Evolutionary conservation across 2,329 filamentous ascomycete species (phyloP), one percentile per base, ranked within the genome.

Genomic region (Venturia oleaginea): DNA sequence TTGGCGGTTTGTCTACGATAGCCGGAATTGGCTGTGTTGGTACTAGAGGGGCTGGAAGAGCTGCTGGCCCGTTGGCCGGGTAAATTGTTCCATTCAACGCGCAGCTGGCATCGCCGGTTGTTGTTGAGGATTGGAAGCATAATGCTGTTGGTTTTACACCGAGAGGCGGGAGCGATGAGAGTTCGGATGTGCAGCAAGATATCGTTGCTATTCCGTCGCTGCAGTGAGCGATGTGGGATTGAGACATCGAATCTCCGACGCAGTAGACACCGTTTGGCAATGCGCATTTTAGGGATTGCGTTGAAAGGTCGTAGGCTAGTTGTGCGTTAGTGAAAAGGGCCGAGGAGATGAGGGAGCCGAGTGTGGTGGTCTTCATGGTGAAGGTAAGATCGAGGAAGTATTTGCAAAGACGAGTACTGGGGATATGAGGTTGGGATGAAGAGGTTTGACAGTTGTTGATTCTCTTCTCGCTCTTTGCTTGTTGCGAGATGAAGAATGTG

Each of bases 71-170:
- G 43, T 72, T 72, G 65, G 76, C 76, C n/a, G 76, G 76, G 40
- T 73, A 78, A 68, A 78, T 78, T 70, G 75, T 75, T 4, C 76
- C 78, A 67, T 72, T 79, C 30, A 76, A 78, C 66, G 77, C 76
- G 30, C 76, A 78, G 71, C 69, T 17, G 65, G 30, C 70, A 2
- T 67, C 69, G 24, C 77, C 77, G 60, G 73, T 74, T 0, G 72
- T 70, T 27, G 69, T 72, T 7, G 70, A 70, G 3, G 78, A 77
- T 68, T 77, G 75, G 15, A 77, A 76, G 2, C 80, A 78, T 77
- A 77, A 79, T 67, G 75, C 77, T 0, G 77, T 74, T 62, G 78
- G 77, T 0, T 65, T 70, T 2, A 69, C 75, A 37, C 72, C 69
- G 17, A 65, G 24, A 13, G 37, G 42, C 1, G 59, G 22, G 34